Conservation (phyloP, 805 yeast genomes). For the Nakazawaea holstii region DNA sequence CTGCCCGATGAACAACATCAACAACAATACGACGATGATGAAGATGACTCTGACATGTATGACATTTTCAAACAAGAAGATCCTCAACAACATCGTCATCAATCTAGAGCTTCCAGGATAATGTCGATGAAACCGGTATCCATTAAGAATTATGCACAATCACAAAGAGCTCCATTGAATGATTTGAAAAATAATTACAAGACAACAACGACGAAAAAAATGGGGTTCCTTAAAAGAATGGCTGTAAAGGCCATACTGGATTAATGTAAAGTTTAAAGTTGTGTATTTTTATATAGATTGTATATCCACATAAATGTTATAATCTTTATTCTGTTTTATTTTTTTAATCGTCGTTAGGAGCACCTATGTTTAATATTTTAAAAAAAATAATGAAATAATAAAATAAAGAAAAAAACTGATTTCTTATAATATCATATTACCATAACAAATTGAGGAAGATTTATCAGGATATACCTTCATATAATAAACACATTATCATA, state of each 20-base stretch:
- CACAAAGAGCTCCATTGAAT: constrained; percentile 2
- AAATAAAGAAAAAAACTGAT: too few relatives aligned
- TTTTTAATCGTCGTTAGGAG: too few relatives aligned
- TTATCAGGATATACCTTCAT: too few relatives aligned
- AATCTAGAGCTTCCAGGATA: neutral
- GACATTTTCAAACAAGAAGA: constrained; percentile 2
- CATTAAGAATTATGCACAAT: neutral
- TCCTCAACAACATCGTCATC: neutral
- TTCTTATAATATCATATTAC: too few relatives aligned
- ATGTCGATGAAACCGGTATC: neutral
- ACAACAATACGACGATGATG: neutral
- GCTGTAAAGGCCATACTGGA: neutral
- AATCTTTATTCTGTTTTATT: too few relatives aligned
- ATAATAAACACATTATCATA: too few relatives aligned
- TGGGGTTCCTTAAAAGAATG: constrained; percentile 7
- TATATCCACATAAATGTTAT: too few relatives aligned
- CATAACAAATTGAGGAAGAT: too few relatives aligned
- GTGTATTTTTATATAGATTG: neutral
- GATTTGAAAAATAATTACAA: neutral
- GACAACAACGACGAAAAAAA: neutral
- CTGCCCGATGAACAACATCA: neutral
- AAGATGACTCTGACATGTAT: constrained; percentile 4
- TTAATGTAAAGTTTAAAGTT: neutral
- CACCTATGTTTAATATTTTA: too few relatives aligned
- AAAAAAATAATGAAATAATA: too few relatives aligned